Evolutionary conservation across 805 yeast species (phyloP), one percentile per base, ranked within the genome.

Genomic region (Wickerhamiella occidentalis): DNA sequence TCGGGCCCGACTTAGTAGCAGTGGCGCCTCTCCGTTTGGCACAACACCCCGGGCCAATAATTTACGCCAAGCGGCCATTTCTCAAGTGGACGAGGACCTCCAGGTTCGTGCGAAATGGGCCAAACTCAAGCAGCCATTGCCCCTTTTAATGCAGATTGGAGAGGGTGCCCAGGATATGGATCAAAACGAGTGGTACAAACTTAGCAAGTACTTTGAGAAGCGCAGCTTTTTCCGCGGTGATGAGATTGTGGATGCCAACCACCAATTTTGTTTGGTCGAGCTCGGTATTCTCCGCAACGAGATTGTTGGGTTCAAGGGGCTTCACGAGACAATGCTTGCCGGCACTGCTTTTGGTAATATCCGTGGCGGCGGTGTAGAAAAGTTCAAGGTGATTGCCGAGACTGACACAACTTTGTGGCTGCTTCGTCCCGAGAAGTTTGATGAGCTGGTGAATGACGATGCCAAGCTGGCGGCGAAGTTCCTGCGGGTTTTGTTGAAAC

Each of bases 281-380:
- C 38, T 28, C 5, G 54, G 54, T 6, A 21, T 42, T 7, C 40
- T 51, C 15, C 47, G 47, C 21, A 36, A 28, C 18, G 47, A 36
- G 25, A 41, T 36, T 40, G 7, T n/a, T 2, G 48, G 26, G 36
- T 43, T 3, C 77, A 71, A 51, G 72, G 58, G 69, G 73, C 48
- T 78, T 62, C 62, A 67, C 62, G 67, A 70, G 68, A 60, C 71
- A 15, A 77, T 82, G 29, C 71, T 84, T 48, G 86, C 92, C 3
- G 75, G 82, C 51, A 82, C 90, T 0, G 76, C 84, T 1, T 81
- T 82, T 63, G 92, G 94, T 2, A 86, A 82, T 51, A 57, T 66
- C n/a, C 65, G 67, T 2, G 67, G 66, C 47, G 64, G 65, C 50
- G 54, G 64, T 15, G 66, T 64, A 9, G 67, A 72, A 41, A 68